These are phyloP conservation scores for Aspergillus chevalieri DNA, from an alignment of 2,329 filamentous ascomycete genomes.

Conservation along the genomic window DNA sequence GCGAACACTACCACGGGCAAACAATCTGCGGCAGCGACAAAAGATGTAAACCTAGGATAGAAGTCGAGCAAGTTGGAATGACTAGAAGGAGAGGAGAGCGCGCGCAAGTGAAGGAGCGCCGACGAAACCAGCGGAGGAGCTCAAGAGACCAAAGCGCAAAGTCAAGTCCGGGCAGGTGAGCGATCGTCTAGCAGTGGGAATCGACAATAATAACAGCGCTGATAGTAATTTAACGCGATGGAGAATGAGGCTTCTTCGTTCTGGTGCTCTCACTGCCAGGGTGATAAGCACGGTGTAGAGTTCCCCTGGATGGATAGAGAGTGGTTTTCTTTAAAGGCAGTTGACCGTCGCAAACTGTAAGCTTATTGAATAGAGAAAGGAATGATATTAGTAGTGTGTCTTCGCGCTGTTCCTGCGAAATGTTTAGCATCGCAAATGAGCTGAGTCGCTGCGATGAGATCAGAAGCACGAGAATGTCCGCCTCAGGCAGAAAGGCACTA, in stretches of 20 bases:
- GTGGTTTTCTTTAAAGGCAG: too few relatives aligned
- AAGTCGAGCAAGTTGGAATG: neutral
- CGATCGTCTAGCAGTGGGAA: neutral
- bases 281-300: too few relatives aligned
- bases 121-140: conserved; percentile 3
- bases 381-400: too few relatives aligned
- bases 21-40: neutral
- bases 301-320: too few relatives aligned
- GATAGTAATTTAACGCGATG: too few relatives aligned
- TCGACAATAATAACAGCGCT: neutral
- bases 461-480: neutral
- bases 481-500: neutral
- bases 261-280: too few relatives aligned
- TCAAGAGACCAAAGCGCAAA: neutral
- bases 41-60: too few relatives aligned
- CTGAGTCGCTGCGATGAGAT: neutral
- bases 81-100: conserved; percentile 1
- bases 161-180: neutral
- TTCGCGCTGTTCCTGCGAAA: too few relatives aligned
- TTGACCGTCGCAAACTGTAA: too few relatives aligned
- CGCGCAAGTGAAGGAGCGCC: conserved; percentile 5
- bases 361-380: too few relatives aligned
- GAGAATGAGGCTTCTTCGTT: too few relatives aligned
- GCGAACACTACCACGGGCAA: neutral
- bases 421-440: too few relatives aligned